A percentile compares a stretch with the other conserved stretches of the same genome.
Evolutionary conservation across 1,139 yeast genomes (phyloP).

Genomic region (Sugiyamaella grinbergsii): DNA sequence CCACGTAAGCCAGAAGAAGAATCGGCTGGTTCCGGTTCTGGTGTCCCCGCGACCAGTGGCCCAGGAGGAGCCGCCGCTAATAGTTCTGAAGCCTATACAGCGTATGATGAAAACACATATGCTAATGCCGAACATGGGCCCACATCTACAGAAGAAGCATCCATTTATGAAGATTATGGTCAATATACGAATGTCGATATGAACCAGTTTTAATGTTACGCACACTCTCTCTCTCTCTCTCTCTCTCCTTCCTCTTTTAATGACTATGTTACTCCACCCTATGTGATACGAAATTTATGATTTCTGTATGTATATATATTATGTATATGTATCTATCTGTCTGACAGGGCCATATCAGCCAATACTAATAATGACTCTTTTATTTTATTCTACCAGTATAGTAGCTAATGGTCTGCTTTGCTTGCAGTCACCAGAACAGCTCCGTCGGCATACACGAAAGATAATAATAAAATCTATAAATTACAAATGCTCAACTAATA

Average conservation of each 20-base stretch:
- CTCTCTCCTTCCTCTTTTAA: slow-evolving; percentile 1
- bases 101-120: slow-evolving; percentile 17
- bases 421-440: background rate
- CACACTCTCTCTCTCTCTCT: background rate
- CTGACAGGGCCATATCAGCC: slow-evolving; percentile 5
- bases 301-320: slow-evolving; percentile 11
- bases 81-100: background rate
- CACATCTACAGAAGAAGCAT: slow-evolving; percentile 30
- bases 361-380: slow-evolving; percentile 9
- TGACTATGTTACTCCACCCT: slow-evolving; percentile 1
- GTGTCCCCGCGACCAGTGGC: slow-evolving; percentile 5
- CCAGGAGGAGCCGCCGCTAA: background rate
- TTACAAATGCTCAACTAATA: slow-evolving; percentile 47
- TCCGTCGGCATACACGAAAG: slow-evolving; percentile 11
- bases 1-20: too few species aligned
- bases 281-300: slow-evolving; percentile 17
- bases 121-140: slow-evolving; percentile 8
- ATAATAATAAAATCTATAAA: background rate
- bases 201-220: slow-evolving; percentile 22
- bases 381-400: background rate
- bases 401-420: too few species aligned
- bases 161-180: slow-evolving; percentile 36
- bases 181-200: slow-evolving; percentile 35
- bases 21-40: slow-evolving; percentile 13
- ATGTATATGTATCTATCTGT: slow-evolving; percentile 6